Conservation (phyloP, 345 rosid species). For the Ricinus communis region DNA sequence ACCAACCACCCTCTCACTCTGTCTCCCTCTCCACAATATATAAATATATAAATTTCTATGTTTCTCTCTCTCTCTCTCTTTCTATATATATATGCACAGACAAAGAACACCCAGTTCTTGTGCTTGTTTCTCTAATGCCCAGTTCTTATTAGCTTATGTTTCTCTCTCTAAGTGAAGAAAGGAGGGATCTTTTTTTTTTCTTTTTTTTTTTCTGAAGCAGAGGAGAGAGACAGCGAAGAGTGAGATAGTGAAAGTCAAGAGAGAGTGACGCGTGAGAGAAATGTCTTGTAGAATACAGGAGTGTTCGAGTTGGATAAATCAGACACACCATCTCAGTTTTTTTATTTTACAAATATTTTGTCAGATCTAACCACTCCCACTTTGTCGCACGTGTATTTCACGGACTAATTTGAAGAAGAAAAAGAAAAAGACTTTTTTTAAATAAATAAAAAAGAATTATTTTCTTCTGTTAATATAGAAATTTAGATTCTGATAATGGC, state of each 20-base stretch:
- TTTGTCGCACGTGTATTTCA: constrained; percentile 5
- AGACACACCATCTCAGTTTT: constrained; percentile 19
- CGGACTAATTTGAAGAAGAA: not conserved
- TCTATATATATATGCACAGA: not conserved
- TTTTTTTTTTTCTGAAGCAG: no score
- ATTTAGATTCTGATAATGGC: not conserved
- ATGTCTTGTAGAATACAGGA: not conserved
- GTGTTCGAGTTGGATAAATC: constrained; percentile 19
- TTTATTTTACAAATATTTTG: not conserved
- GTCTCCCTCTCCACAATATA: constrained; percentile 4
- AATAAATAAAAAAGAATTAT: not conserved
- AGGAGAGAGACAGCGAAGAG: not conserved
- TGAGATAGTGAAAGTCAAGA: constrained; percentile 12
- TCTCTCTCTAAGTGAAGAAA: not conserved
- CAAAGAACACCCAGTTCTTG: not conserved
- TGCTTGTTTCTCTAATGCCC: not conserved
- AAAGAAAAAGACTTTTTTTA: not conserved
- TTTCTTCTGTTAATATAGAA: not conserved
- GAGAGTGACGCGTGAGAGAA: constrained; percentile 15
- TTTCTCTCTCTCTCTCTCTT: no score
- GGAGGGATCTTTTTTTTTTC: not conserved
- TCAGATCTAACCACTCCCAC: constrained; percentile 4
- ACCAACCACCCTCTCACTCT: not conserved
- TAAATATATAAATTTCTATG: not conserved
- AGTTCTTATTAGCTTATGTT: not conserved